A percentile compares a stretch with the other conserved stretches of the same genome.
phyloP scores from a whole-genome alignment of 345 rosid species.

The Melaleuca alternifolia region DNA sequence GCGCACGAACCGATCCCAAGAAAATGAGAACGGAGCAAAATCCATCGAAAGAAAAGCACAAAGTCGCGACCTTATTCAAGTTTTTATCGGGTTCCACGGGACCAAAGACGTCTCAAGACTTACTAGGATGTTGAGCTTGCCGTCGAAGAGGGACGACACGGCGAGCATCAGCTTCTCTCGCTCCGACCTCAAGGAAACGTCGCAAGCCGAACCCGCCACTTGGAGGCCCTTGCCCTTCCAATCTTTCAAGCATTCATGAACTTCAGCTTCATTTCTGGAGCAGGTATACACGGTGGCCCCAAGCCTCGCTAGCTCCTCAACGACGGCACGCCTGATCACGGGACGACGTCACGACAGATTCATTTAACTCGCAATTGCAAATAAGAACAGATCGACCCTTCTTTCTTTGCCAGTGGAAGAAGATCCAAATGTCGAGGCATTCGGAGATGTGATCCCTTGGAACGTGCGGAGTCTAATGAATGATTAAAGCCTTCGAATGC shows the following conservation, averaged over 20 bases:
- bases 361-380: neutral
- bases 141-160: conserved; percentile 27
- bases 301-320: conserved; percentile 43
- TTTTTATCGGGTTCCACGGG: neutral
- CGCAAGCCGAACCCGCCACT: conserved; percentile 43
- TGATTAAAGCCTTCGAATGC: too few relatives aligned
- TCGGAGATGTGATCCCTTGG: too few relatives aligned
- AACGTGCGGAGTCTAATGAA: too few relatives aligned
- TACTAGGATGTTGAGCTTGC: conserved; percentile 48
- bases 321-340: conserved; percentile 11
- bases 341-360: neutral
- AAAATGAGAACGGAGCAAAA: neutral
- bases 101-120: neutral
- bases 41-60: neutral
- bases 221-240: conserved; percentile 33
- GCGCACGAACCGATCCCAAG: neutral
- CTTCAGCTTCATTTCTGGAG: neutral
- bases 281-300: conserved; percentile 47
- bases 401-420: neutral
- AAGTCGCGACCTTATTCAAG: neutral
- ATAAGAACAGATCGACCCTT: neutral
- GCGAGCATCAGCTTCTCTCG: conserved; percentile 25
- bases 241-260: conserved; percentile 18
- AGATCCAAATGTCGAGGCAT: too few relatives aligned
- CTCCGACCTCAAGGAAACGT: conserved; percentile 26